These are phyloP conservation scores for Curvularia hawaiiensis DNA, from an alignment of 2,329 filamentous ascomycete species.

Conservation along the genomic window DNA sequence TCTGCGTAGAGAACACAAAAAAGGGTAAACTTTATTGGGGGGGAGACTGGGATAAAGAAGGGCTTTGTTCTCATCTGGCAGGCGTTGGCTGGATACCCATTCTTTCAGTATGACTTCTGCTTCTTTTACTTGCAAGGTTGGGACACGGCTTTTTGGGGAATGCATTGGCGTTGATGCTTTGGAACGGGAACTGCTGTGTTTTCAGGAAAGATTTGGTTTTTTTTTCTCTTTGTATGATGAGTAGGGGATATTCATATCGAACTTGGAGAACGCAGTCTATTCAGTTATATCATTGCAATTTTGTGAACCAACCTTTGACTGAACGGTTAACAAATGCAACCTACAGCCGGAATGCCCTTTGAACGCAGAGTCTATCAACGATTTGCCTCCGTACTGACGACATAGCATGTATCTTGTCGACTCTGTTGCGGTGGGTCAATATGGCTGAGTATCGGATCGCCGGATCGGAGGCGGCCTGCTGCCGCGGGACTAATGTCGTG, in stretches of 20 bases:
- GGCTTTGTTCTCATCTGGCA: conserved; percentile 24
- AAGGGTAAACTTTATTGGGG: conserved; percentile 15
- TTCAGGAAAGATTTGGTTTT: conserved; percentile 3
- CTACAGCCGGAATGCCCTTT: not conserved
- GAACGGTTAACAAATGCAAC: not conserved
- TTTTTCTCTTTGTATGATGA: conserved; percentile 6
- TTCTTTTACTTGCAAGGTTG: conserved; percentile 10
- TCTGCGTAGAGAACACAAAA: conserved; percentile 20
- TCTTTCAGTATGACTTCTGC: conserved; percentile 23
- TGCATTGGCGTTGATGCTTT: conserved; percentile 25
- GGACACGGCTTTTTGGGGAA: conserved; percentile 15
- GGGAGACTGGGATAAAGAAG: not conserved
- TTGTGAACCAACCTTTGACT: not conserved
- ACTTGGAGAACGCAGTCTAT: conserved; percentile 7
- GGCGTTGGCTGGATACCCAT: conserved; percentile 45
- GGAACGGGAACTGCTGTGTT: conserved; percentile 2
- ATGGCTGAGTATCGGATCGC: not conserved
- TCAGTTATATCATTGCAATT: not conserved
- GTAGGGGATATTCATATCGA: conserved; percentile 20
- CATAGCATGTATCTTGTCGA: not conserved
- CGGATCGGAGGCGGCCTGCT: not conserved
- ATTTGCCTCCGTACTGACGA: not conserved
- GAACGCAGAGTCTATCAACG: not conserved
- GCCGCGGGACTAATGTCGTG: not conserved
- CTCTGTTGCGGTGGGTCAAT: not conserved